Evolutionary conservation across 495 filamentous ascomycete species (phyloP).

Genomic region (Podospora appendiculata): DNA sequence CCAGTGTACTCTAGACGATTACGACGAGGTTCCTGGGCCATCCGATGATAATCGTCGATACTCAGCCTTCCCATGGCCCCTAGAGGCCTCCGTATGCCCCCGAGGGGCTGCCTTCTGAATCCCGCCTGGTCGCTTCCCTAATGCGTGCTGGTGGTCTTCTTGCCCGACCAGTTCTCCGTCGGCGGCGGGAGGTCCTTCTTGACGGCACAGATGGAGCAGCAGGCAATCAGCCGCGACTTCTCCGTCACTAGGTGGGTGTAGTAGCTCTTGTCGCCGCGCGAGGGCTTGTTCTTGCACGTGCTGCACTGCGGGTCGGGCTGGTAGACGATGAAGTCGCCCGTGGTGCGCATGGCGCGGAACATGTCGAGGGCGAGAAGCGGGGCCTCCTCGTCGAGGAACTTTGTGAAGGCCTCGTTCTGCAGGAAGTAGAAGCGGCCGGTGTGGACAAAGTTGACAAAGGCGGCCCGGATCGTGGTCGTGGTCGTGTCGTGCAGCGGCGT

Average conservation of each 20-base stretch:
- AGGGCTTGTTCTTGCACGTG: conserved; percentile 12
- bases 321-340: conserved; percentile 12
- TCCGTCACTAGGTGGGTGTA: conserved; percentile 15
- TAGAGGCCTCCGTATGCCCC: no score
- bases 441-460: conserved; percentile 12
- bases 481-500: not conserved
- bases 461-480: conserved; percentile 2
- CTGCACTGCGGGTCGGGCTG: conserved; percentile 10
- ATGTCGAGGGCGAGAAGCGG: conserved; percentile 13
- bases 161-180: conserved; percentile 9
- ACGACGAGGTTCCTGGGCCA: no score
- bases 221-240: conserved; percentile 1
- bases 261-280: conserved; percentile 5
- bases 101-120: no score
- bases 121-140: no score
- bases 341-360: conserved; percentile 11
- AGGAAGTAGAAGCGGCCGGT: conserved; percentile 14
- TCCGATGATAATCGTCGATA: no score
- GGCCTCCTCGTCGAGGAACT: conserved; percentile 6
- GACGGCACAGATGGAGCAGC: conserved; percentile 9
- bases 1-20: no score
- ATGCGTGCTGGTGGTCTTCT: not conserved
- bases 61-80: no score
- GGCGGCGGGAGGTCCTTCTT: conserved; percentile 1
- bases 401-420: conserved; percentile 8